Evolutionary conservation across 208 protist species (phyloP), one percentile per base, ranked within the genome.

Genomic region (Trypanosoma rangeli): DNA sequence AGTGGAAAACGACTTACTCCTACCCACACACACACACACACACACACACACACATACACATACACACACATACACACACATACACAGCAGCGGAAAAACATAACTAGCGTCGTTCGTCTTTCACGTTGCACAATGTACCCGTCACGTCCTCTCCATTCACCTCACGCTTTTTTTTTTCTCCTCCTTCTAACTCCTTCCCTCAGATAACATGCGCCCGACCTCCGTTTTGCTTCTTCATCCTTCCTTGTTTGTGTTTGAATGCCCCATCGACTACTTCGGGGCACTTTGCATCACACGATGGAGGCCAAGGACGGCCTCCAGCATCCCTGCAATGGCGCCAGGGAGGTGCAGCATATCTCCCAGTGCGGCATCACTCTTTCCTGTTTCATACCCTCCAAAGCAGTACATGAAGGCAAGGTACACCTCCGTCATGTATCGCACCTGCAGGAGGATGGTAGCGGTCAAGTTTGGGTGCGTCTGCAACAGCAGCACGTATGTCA

Each of bases 391-490:
- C 62, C 64, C 70, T 18, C 87, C 83, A 68, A 93, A 89, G 74
- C 84, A 92, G 74, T 94, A 95, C 74, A 87, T 88, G 62, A 84
- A 90, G 16, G 90, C 64, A 46, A 95, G 79, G 66, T 83, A 93
- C 0, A 93, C 59, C 80, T 95, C 87, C 20, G 80, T 77, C 59
- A 92, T 59, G 67, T 89, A 95, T 67, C 87, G 86, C n/a, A 83
- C 61, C 69, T 95, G 78, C 50, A 95, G 67, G 54, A 93, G 72
- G 61, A 95, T 54, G 28, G 87, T 92, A 12, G 81, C 78, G 13
- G 73, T 82, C 68, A 78, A 80, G 69, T 95, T 95, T 7, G 83
- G 76, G 68, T 95, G 90, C 48, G 80, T 75, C 33, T 85, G 76
- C 48, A 93, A 64, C 46, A 95, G 68, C 87, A 87, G 93, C 13